Conservation (phyloP, 2,329 filamentous ascomycete species). For the Cladosporium cucumerinum region DNA sequence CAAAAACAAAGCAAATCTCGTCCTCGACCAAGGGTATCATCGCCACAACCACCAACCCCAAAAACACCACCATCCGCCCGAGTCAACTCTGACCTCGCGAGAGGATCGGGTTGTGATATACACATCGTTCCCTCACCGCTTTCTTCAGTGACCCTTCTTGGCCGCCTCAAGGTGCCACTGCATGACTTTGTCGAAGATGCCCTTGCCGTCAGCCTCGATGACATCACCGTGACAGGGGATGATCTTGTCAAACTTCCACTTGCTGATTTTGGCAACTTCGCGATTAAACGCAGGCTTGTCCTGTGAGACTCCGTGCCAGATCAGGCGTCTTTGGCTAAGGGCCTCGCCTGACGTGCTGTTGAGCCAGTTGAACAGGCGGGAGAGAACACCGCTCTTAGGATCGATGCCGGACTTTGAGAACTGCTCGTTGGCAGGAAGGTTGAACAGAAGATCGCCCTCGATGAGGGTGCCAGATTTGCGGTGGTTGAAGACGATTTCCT, state of each 20-base stretch:
- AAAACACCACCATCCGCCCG: background rate
- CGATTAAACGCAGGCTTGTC: constrained; percentile 68
- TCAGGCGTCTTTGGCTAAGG: constrained; percentile 73
- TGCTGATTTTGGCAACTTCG: constrained; percentile 64
- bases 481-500: constrained; percentile 85
- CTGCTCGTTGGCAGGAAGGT: constrained; percentile 82
- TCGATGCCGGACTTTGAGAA: constrained; percentile 56
- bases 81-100: background rate
- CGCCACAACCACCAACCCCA: background rate
- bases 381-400: constrained; percentile 56
- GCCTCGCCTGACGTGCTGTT: constrained; percentile 60
- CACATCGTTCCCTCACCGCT: background rate
- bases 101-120: background rate
- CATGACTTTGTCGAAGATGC: constrained; percentile 72
- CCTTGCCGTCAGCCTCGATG: constrained; percentile 71
- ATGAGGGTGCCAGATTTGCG: constrained; percentile 76
- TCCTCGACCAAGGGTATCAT: constrained; percentile 2
- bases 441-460: constrained; percentile 88
- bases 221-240: constrained; percentile 94
- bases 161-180: constrained; percentile 69
- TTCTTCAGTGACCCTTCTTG: constrained; percentile 29
- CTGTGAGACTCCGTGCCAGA: constrained; percentile 70
- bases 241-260: constrained; percentile 81
- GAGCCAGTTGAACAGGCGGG: constrained; percentile 55
- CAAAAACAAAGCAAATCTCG: background rate